Conservation (phyloP, 148 eudicot genomes). For the Hydrangea macrophylla region DNA sequence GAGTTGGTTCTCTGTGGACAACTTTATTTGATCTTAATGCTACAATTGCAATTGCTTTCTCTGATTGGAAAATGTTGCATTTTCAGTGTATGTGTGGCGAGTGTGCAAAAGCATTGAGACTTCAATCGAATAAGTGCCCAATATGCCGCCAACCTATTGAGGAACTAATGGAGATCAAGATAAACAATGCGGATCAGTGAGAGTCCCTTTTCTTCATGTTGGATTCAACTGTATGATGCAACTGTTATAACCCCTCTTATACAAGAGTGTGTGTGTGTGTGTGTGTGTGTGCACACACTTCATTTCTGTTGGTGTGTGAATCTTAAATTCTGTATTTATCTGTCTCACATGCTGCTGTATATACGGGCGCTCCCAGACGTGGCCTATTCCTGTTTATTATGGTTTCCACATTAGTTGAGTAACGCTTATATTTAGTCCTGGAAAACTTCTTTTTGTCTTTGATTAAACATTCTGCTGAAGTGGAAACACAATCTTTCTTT, state of each 20-base stretch:
- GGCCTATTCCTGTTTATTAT: not conserved
- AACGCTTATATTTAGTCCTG: too few species aligned
- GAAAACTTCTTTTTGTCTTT: too few species aligned
- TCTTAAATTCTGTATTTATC: slow-evolving; percentile 2
- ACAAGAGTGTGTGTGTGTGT: slow-evolving; percentile 20
- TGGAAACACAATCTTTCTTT: too few species aligned
- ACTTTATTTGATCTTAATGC: not conserved
- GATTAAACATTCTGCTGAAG: too few species aligned
- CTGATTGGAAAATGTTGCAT: slow-evolving; percentile 8
- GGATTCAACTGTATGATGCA: slow-evolving; percentile 17
- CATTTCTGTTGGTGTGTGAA: slow-evolving; percentile 2
- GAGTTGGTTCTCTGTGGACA: too few species aligned
- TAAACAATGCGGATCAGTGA: slow-evolving; percentile 29
- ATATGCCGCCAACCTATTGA: slow-evolving; percentile 61
- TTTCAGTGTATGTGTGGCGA: slow-evolving; percentile 80
- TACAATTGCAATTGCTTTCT: slow-evolving; percentile 1
- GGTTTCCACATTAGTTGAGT: too few species aligned
- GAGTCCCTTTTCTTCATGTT: slow-evolving; percentile 10
- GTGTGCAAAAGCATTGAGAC: slow-evolving; percentile 71
- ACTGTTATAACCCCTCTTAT: slow-evolving; percentile 14
- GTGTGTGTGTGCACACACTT: slow-evolving; percentile 2
- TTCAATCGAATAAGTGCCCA: slow-evolving; percentile 68
- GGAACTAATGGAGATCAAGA: slow-evolving; percentile 69
- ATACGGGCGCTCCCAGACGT: slow-evolving; percentile 2
- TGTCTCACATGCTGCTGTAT: slow-evolving; percentile 12